phyloP scores from a whole-genome alignment of 1,284 basidiomycete genomes.

The Exsudoporus floridanus region DNA sequence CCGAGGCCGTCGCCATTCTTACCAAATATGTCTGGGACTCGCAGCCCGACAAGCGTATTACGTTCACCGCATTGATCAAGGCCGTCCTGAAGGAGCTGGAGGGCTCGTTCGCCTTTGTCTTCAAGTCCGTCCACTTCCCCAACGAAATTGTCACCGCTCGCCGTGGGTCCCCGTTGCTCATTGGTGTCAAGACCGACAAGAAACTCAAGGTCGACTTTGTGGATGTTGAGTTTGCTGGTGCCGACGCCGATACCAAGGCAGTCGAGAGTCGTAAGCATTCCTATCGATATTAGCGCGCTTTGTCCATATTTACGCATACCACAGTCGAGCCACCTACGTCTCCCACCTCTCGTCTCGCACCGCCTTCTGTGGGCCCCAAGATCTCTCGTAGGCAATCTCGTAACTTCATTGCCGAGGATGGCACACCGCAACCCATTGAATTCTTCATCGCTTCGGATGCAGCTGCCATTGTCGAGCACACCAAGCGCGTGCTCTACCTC shows the following conservation, averaged over 20 bases:
- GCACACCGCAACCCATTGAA: conserved; percentile 98
- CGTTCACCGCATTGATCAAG: conserved; percentile 93
- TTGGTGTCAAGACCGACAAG: conserved; percentile 99
- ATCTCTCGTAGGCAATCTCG: conserved; percentile 94
- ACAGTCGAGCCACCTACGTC: conserved; percentile 52
- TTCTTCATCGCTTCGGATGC: conserved; percentile 99
- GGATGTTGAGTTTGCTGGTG: conserved; percentile 90
- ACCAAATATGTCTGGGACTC: conserved; percentile 97
- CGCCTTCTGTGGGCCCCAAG: conserved; percentile 75
- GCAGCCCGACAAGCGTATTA: conserved; percentile 84
- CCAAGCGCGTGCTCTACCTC: conserved; percentile 97
- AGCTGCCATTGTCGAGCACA: conserved; percentile 96
- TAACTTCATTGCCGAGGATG: conserved; percentile 98
- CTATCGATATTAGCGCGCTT: neutral
- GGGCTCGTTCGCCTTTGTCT: conserved; percentile 99
- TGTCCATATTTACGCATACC: conserved; percentile 16
- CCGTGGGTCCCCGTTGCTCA: conserved; percentile 93
- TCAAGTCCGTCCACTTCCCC: conserved; percentile 97
- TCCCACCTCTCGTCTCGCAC: conserved; percentile 67
- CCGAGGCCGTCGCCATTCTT: conserved; percentile 95
- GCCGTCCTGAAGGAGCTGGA: conserved; percentile 97
- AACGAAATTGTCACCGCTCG: conserved; percentile 95
- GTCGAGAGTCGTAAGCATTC: conserved; percentile 56
- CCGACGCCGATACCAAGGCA: conserved; percentile 60
- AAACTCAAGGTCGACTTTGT: conserved; percentile 99